Evolutionary conservation across 2,329 filamentous ascomycete genomes (phyloP).

Genomic region (Hyphodiscus sp.): DNA sequence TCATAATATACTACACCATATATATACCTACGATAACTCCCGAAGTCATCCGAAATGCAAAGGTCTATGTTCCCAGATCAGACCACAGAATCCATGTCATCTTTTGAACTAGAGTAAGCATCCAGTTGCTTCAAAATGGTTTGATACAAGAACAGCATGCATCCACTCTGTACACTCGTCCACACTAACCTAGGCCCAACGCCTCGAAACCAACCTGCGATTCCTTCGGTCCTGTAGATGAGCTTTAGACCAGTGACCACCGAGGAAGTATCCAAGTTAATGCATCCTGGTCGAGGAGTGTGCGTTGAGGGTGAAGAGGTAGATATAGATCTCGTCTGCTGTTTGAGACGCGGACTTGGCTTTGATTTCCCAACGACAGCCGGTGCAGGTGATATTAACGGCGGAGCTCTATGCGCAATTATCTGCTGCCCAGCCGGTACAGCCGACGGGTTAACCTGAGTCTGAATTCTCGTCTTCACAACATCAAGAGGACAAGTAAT

Average conservation of each 20-base stretch:
- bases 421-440: conserved; percentile 21
- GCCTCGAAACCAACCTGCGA: conserved; percentile 88
- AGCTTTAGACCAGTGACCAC: conserved; percentile 76
- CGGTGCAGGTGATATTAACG: conserved; percentile 1
- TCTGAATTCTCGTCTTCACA: conserved; percentile 94
- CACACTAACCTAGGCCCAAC: conserved; percentile 90
- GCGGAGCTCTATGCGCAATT: conserved; percentile 11
- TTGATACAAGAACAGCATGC: conserved; percentile 95
- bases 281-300: conserved; percentile 69
- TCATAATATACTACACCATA: conserved; percentile 20
- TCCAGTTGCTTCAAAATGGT: conserved; percentile 75
- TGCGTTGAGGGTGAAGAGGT: conserved; percentile 86
- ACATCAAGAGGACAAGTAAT: conserved; percentile 95
- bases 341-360: not conserved
- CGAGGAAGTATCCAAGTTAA: conserved; percentile 81
- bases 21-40: conserved; percentile 18
- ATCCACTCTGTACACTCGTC: conserved; percentile 95
- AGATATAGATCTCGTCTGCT: conserved; percentile 64
- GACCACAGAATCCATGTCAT: conserved; percentile 18
- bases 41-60: not conserved
- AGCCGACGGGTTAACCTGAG: conserved; percentile 59
- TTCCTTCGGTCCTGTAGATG: conserved; percentile 84
- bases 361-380: not conserved
- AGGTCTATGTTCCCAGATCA: conserved; percentile 10
- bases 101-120: conserved; percentile 25